These are phyloP conservation scores for Solanum habrochaites DNA, from an alignment of 257 asterid genomes.

Conservation along the genomic window DNA sequence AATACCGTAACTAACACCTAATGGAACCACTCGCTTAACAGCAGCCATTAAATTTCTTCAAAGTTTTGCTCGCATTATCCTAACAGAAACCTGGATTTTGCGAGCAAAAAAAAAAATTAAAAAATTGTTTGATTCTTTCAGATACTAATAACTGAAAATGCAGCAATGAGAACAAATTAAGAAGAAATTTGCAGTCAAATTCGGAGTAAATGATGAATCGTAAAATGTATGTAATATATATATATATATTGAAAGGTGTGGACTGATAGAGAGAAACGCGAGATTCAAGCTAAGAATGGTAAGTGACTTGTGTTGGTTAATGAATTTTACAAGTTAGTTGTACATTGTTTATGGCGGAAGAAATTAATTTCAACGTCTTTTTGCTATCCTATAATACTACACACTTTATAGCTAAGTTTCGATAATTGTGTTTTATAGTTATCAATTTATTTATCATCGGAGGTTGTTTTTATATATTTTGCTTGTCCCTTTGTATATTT, in stretches of 20 bases:
- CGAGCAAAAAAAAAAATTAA: neutral
- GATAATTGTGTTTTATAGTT: no score
- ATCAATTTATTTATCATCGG: no score
- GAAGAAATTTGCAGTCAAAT: neutral
- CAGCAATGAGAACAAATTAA: neutral
- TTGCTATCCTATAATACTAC: neutral
- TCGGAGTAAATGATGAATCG: neutral
- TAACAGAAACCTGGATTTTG: neutral
- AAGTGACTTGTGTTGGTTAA: neutral
- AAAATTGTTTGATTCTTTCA: neutral
- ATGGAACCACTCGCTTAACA: slow-evolving; percentile 18
- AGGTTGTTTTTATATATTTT: no score
- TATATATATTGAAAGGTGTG: neutral
- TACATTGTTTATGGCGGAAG: neutral
- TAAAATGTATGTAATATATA: neutral
- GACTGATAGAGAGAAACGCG: neutral
- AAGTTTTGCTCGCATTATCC: neutral
- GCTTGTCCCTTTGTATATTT: no score
- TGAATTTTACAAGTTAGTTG: neutral
- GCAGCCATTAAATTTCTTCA: slow-evolving; percentile 10
- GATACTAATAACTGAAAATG: neutral
- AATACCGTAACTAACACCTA: slow-evolving; percentile 10
- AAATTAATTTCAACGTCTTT: neutral
- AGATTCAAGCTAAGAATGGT: neutral
- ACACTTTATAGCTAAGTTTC: no score